Conservation (phyloP, 2,329 filamentous ascomycete genomes). For the Aspergillus puulaauensis region DNA sequence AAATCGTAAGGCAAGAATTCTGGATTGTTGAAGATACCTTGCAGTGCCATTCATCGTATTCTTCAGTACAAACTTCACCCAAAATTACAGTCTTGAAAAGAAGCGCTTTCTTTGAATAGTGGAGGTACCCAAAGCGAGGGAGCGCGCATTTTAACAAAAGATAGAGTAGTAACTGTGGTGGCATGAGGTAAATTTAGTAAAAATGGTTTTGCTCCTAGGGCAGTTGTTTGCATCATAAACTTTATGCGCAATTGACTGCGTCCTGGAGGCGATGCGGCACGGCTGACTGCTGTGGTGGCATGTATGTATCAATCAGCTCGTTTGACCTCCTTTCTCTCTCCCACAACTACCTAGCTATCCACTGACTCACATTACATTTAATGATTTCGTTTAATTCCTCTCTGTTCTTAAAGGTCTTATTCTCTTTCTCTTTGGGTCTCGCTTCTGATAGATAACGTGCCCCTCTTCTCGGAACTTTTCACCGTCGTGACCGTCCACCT, state of each 20-base stretch:
- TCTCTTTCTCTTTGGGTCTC: neutral
- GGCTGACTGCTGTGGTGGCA: conserved; percentile 1
- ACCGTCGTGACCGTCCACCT: neutral
- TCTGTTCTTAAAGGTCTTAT: neutral
- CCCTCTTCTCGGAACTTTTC: neutral
- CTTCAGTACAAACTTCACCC: neutral
- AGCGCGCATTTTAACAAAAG: no score
- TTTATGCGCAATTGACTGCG: neutral
- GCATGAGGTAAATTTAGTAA: neutral
- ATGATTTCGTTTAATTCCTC: neutral
- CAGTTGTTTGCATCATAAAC: neutral
- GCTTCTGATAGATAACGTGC: neutral
- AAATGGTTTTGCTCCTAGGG: no score
- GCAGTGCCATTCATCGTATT: neutral
- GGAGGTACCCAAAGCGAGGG: no score
- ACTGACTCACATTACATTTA: neutral
- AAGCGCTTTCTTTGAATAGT: neutral
- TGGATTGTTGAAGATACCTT: neutral
- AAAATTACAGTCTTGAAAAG: neutral
- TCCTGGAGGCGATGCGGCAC: neutral
- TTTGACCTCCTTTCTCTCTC: neutral
- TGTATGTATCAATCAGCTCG: conserved; percentile 10
- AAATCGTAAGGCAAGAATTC: neutral
- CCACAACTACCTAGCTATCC: neutral
- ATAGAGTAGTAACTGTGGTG: neutral